Base-by-base conservation (phyloP, 148 eudicot species). In the Polygonum aviculare region DNA sequence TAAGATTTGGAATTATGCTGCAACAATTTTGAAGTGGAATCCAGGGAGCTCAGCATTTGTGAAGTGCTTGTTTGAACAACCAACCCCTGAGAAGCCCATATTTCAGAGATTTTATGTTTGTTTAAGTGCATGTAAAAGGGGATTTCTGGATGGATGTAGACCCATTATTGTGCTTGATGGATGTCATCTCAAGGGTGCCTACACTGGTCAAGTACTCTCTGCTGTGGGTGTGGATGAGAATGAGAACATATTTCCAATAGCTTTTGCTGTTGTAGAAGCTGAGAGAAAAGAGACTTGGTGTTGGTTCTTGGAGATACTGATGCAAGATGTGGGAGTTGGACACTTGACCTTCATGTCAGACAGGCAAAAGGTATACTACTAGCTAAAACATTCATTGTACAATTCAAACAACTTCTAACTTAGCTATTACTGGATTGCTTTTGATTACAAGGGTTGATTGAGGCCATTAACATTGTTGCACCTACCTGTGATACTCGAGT, bases 151-250 rank as follows among this genome's bases (percentile, higher is more conserved):
- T 9, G 76, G 71, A 12, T 78, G 73, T 62, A 78, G 80, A 35
- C 62, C 77, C 0, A 73, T 78, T 40, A 78, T 78, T 31, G 74
- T 59, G 9, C 12, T 78, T 7, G 76, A 78, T 26, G 31, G 31
- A 26, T 26, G 31, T 73, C 76, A 41, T 21, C 41, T 71, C 2
- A 72, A 70, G 22, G 76, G 76, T 5, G 70, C 71, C 22, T 57
- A 40, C 55, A 74, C 69, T 31, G 80, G 70, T 0, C 75, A 78
- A 52, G 54, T 77, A 6, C 54, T 77, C 9, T 36, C 11, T 11
- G 75, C 40, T 35, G 65, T 77, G 4, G 75, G 79, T 15, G 52
- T 48, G 14, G 65, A 74, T 74, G 81, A 50, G 1, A 78, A 74
- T 18, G 22, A 21, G 6, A 78, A 78, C 39, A 48, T 78, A 1